Percentiles rank a stretch among this genome's conserved stretches.
phyloP scores from a whole-genome alignment of 2,329 filamentous ascomycete genomes.

The Pestalotiopsis sp. region DNA sequence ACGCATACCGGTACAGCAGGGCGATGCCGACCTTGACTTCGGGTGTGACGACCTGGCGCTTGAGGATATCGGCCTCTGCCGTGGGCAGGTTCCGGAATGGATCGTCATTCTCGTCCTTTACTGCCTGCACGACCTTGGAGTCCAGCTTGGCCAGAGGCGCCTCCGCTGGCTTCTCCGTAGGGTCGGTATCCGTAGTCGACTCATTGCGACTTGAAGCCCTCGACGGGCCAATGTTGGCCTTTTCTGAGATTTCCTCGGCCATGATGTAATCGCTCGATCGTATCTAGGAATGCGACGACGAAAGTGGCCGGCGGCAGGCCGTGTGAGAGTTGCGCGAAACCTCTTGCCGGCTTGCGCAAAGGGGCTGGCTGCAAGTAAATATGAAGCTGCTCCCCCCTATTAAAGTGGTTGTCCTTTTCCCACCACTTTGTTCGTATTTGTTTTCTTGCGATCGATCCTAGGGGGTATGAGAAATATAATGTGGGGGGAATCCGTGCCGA shows the following conservation, averaged over 20 bases:
- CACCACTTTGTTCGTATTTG: neutral
- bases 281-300: neutral
- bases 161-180: constrained; percentile 13
- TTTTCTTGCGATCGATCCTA: too few species aligned
- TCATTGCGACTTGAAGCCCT: constrained; percentile 37
- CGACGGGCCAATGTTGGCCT: constrained; percentile 24
- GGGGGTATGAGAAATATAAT: too few species aligned
- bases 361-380: neutral
- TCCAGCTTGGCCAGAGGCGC: constrained; percentile 41
- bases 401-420: neutral
- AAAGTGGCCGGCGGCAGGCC: neutral
- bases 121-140: constrained; percentile 38
- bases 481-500: too few species aligned
- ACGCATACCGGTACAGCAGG: constrained; percentile 72
- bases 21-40: constrained; percentile 64
- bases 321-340: neutral
- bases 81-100: constrained; percentile 64
- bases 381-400: neutral
- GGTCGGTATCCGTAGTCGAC: constrained; percentile 29
- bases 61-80: constrained; percentile 68
- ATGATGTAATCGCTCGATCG: neutral
- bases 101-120: constrained; percentile 49
- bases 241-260: constrained; percentile 27
- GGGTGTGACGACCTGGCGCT: constrained; percentile 67
- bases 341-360: neutral